These are phyloP conservation scores for Mycoemilia scoparia DNA, from an alignment of 192 early-diverging fungal genomes.

Conservation along the genomic window DNA sequence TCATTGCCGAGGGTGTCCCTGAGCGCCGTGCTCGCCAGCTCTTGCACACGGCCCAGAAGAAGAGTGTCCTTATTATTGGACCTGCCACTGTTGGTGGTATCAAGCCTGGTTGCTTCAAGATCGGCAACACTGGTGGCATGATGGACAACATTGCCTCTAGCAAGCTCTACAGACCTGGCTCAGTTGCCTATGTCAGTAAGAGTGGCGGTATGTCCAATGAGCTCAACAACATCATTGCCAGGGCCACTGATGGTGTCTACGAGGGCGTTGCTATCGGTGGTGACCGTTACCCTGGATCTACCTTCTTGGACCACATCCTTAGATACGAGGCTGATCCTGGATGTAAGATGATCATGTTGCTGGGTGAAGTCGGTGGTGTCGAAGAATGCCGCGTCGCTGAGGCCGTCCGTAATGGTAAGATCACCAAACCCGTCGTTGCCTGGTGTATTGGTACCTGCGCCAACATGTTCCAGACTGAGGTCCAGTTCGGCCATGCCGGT, in stretches of 20 bases:
- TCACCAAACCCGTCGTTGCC: slow-evolving; percentile 97
- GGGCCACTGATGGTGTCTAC: slow-evolving; percentile 91
- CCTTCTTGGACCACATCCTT: slow-evolving; percentile 95
- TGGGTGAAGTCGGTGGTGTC: slow-evolving; percentile 95
- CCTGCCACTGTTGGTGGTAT: slow-evolving; percentile 98
- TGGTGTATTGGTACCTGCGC: slow-evolving; percentile 99
- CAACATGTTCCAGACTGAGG: slow-evolving; percentile 96
- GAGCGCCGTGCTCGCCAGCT: slow-evolving; percentile 89
- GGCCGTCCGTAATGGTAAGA: slow-evolving; percentile 69
- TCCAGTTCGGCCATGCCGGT: slow-evolving; percentile 98
- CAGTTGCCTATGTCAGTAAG: slow-evolving; percentile 96
- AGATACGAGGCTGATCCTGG: slow-evolving; percentile 83
- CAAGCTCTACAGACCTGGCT: slow-evolving; percentile 91
- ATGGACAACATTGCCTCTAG: slow-evolving; percentile 99
- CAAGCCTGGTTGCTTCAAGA: slow-evolving; percentile 99
- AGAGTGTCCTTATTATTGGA: slow-evolving; percentile 77
- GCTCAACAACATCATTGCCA: slow-evolving; percentile 97
- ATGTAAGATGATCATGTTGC: slow-evolving; percentile 84
- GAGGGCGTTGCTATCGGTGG: slow-evolving; percentile 98
- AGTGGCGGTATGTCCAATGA: slow-evolving; percentile 99
- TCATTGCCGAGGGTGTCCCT: slow-evolving; percentile 98
- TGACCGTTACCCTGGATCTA: slow-evolving; percentile 94
- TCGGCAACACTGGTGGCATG: slow-evolving; percentile 99
- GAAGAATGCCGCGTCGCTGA: slow-evolving; percentile 92
- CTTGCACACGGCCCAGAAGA: slow-evolving; percentile 60